Percentiles rank a stretch among this genome's conserved stretches.
phyloP scores from a whole-genome alignment of 768 basidiomycete genomes.

The Tulasnella sp. region DNA sequence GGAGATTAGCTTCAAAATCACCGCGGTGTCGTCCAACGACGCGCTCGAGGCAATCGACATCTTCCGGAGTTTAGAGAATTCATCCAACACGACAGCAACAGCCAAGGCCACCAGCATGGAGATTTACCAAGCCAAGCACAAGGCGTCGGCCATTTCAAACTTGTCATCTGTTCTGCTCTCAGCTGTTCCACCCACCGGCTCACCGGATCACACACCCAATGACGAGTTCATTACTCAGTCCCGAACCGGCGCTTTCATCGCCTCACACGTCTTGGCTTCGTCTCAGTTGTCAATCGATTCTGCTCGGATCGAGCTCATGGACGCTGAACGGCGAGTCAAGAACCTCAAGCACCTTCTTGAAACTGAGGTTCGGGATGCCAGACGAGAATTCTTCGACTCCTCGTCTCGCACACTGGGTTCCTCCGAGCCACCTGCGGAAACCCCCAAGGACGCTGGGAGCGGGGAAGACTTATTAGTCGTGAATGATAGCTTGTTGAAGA shows the following conservation, averaged over 20 bases:
- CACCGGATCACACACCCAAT: not conserved
- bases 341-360: not conserved
- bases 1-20: not conserved
- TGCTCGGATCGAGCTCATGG: not conserved
- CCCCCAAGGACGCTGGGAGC: not conserved
- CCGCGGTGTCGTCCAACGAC: slow-evolving; percentile 1
- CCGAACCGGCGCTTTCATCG: slow-evolving; percentile 7
- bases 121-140: slow-evolving; percentile 9
- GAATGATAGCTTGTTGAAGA: not conserved
- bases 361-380: not conserved
- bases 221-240: slow-evolving; percentile 1
- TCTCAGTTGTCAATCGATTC: slow-evolving; percentile 4
- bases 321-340: not conserved
- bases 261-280: not conserved
- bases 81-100: not conserved
- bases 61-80: not conserved
- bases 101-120: slow-evolving; percentile 3
- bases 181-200: not conserved
- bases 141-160: not conserved
- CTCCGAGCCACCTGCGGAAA: not conserved
- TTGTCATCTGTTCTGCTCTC: not conserved
- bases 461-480: not conserved
- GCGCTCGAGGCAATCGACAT: slow-evolving; percentile 15
- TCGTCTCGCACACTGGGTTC: not conserved
- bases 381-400: not conserved